Evolutionary conservation across 768 basidiomycete species (phyloP).

Genomic region (Lactarius evosmus): DNA sequence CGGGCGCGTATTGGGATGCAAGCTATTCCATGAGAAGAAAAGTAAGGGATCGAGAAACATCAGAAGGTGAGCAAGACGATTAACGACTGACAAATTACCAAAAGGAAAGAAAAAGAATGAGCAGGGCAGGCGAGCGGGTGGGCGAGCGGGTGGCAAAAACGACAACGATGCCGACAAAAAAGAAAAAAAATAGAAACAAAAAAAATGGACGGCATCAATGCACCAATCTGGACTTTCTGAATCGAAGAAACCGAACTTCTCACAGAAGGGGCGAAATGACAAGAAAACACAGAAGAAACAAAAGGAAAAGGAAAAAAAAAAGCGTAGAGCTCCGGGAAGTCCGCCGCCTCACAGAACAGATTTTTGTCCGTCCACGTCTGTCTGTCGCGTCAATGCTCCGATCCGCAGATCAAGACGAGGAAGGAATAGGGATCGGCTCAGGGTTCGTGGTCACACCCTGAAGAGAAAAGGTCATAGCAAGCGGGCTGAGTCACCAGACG

Average conservation of each 20-base stretch:
- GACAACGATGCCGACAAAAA: too few species aligned
- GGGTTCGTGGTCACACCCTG: constrained; percentile 13
- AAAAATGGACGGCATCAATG: background rate
- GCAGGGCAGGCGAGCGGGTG: too few species aligned
- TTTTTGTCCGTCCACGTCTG: background rate
- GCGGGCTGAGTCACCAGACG: background rate
- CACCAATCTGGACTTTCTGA: background rate
- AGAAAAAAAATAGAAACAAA: background rate
- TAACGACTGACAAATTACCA: background rate
- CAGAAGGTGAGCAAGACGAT: background rate
- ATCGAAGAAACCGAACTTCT: background rate
- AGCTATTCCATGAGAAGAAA: background rate
- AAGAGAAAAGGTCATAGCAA: background rate
- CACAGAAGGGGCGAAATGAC: background rate
- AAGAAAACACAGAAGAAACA: too few species aligned
- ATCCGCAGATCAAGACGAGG: background rate
- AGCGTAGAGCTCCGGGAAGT: background rate
- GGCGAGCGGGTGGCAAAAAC: background rate
- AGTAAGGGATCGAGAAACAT: background rate
- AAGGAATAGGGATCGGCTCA: constrained; percentile 2
- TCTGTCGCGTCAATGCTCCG: background rate
- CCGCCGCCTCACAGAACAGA: background rate
- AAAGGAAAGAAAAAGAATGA: background rate
- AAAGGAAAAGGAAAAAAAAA: too few species aligned
- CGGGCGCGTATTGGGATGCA: background rate